Percentiles rank a stretch among this genome's conserved stretches.
phyloP scores from a whole-genome alignment of 1,284 basidiomycete genomes.

The Heterobasidion irregulare region DNA sequence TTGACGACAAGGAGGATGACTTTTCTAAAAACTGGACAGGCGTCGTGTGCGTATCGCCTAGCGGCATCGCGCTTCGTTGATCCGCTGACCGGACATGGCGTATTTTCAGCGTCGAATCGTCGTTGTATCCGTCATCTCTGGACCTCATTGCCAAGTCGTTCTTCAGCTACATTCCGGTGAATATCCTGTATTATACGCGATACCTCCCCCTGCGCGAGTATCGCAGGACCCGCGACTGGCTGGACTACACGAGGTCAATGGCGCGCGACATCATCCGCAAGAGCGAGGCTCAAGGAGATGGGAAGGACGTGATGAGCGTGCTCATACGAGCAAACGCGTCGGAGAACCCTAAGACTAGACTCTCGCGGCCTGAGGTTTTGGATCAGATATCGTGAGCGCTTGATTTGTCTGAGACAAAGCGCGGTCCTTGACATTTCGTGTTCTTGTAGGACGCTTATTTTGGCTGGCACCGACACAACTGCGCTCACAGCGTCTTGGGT shows the following conservation, averaged over 20 bases:
- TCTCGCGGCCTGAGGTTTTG: conserved; percentile 21
- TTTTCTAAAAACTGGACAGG: conserved; percentile 12
- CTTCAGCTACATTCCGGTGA: conserved; percentile 18
- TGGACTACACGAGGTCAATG: conserved; percentile 13
- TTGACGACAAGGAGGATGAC: conserved; percentile 8
- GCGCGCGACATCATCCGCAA: conserved; percentile 14
- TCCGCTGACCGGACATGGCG: not conserved
- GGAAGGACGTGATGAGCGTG: conserved; percentile 22
- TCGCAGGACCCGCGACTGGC: conserved; percentile 15
- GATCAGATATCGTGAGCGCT: conserved; percentile 16
- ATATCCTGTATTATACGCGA: conserved; percentile 13
- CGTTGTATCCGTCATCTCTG: conserved; percentile 12
- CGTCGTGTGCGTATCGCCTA: conserved; percentile 11
- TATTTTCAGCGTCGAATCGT: conserved; percentile 11
- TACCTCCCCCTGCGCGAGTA: conserved; percentile 19
- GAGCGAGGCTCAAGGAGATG: conserved; percentile 7
- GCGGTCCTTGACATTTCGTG: not conserved
- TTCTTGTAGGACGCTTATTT: conserved; percentile 16
- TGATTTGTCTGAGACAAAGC: not conserved
- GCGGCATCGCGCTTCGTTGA: not conserved
- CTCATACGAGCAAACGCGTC: conserved; percentile 18
- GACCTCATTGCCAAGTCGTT: conserved; percentile 14
- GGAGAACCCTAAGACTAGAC: conserved; percentile 12
- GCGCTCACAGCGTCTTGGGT: conserved; percentile 21
- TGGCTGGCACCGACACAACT: conserved; percentile 26